Evolutionary conservation across 768 basidiomycete genomes (phyloP).

Genomic region (Suillus ampliporus): DNA sequence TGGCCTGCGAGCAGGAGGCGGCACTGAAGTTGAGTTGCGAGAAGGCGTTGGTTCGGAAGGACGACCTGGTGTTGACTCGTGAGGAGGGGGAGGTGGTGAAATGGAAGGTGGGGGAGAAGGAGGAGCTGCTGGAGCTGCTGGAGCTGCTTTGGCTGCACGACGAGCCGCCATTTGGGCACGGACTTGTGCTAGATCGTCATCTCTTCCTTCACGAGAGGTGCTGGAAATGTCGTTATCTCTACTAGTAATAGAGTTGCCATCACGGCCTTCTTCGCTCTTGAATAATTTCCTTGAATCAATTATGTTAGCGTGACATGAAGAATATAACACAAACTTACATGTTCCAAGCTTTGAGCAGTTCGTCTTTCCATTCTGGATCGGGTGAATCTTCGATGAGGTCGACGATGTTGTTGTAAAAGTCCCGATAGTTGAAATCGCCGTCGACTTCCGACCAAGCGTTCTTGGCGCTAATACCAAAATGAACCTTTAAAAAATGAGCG

Average conservation of each 20-base stretch:
- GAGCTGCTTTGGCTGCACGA: not conserved
- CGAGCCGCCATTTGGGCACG: too few relatives aligned
- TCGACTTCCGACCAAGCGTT: slow-evolving; percentile 5
- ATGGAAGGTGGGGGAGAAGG: not conserved
- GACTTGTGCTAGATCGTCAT: too few relatives aligned
- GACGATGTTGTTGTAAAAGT: slow-evolving; percentile 11
- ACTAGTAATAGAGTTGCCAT: too few relatives aligned
- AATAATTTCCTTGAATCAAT: too few relatives aligned
- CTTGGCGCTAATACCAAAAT: not conserved
- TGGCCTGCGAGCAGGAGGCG: not conserved
- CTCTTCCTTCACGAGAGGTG: too few relatives aligned
- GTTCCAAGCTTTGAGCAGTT: slow-evolving; percentile 7
- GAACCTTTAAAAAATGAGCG: too few relatives aligned
- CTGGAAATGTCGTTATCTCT: too few relatives aligned
- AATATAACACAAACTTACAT: not conserved
- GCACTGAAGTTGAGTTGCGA: not conserved
- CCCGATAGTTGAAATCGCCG: not conserved
- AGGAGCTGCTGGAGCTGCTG: not conserved
- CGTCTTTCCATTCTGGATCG: slow-evolving; percentile 5
- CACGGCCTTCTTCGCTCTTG: too few relatives aligned
- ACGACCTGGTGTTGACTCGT: not conserved
- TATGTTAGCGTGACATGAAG: not conserved
- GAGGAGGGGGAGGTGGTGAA: not conserved
- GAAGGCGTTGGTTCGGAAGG: not conserved
- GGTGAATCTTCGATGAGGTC: not conserved